Evolutionary conservation across 225 moss, liverwort and hornwort species (phyloP).

Genomic region (Pleurozium schreberi): DNA sequence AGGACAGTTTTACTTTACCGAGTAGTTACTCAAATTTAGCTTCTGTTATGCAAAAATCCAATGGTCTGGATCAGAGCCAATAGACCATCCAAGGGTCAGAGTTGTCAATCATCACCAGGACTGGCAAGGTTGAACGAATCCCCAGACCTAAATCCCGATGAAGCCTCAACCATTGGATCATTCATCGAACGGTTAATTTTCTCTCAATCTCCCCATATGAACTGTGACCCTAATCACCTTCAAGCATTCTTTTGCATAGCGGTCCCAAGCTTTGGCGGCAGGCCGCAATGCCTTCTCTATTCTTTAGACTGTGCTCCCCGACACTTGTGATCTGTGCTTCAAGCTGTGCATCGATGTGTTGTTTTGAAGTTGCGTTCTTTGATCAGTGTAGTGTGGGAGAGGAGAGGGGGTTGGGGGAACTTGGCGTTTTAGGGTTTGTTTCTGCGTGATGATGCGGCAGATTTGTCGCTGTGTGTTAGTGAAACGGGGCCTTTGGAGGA

Average conservation of each 20-base stretch:
- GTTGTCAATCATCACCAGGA: background rate
- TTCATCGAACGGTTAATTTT: background rate
- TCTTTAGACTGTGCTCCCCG: rapidly evolving
- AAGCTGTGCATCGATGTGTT: background rate
- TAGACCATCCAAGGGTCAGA: background rate
- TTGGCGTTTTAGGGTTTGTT: background rate
- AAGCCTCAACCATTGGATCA: background rate
- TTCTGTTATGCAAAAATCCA: background rate
- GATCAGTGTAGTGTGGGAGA: background rate
- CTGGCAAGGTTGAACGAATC: background rate
- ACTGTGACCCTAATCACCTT: rapidly evolving
- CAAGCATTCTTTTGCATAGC: rapidly evolving
- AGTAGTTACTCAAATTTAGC: background rate
- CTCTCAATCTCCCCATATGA: background rate
- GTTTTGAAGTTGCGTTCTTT: too few species aligned
- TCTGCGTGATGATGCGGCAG: rapidly evolving
- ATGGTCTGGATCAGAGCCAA: background rate
- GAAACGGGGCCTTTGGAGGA: too few species aligned
- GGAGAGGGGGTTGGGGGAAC: background rate
- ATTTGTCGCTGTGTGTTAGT: background rate
- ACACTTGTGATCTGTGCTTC: too few species aligned
- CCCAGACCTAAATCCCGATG: background rate
- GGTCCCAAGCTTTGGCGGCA: background rate
- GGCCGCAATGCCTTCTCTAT: background rate
- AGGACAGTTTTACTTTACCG: background rate